phyloP scores from a whole-genome alignment of 1,284 basidiomycete genomes.

The Apiotrichum gamsii region DNA sequence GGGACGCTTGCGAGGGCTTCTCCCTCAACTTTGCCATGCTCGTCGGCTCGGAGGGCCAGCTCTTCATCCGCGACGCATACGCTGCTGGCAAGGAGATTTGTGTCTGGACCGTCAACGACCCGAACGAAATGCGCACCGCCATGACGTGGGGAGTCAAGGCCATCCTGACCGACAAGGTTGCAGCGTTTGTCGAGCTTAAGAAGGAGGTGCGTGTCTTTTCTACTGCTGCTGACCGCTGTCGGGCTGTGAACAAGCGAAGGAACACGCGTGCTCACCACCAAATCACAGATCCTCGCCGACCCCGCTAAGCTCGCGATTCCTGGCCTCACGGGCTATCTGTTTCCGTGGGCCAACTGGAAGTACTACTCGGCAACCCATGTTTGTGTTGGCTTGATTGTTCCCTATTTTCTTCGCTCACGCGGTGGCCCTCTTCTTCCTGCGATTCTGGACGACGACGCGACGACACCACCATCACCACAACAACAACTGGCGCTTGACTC shows the following conservation, averaged over 20 bases:
- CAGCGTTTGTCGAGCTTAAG: constrained; percentile 30
- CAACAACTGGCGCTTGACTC: constrained; percentile 1
- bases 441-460: neutral
- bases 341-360: constrained; percentile 44
- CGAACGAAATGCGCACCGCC: constrained; percentile 86
- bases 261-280: neutral
- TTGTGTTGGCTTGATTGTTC: constrained; percentile 23
- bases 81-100: constrained; percentile 76
- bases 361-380: constrained; percentile 45
- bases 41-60: constrained; percentile 58
- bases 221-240: too few species aligned
- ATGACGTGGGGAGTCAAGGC: constrained; percentile 85
- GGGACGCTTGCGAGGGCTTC: constrained; percentile 83
- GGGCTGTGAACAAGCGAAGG: too few species aligned
- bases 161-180: constrained; percentile 72
- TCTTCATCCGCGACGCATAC: constrained; percentile 74
- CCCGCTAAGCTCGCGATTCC: constrained; percentile 27
- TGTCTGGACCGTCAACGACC: constrained; percentile 96
- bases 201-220: constrained; percentile 31
- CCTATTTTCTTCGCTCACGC: constrained; percentile 34
- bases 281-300: constrained; percentile 28
- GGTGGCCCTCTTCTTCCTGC: constrained; percentile 22
- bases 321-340: constrained; percentile 31
- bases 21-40: constrained; percentile 75
- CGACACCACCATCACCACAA: neutral